Conservation (phyloP, 1,284 basidiomycete species). For the Boletus mariae region DNA sequence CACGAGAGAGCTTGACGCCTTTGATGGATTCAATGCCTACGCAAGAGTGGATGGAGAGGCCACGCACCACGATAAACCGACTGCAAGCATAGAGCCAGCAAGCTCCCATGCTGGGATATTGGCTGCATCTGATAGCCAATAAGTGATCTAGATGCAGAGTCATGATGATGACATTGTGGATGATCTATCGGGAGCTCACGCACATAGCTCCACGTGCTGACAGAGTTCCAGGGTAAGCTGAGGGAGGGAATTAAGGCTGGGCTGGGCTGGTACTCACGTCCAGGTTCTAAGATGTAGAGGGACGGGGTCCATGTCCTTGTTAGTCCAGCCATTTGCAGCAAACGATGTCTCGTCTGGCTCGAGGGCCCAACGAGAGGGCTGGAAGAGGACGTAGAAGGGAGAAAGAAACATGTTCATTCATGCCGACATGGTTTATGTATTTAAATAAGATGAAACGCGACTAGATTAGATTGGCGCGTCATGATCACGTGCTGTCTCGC, state of each 20-base stretch:
- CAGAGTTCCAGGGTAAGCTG: no score
- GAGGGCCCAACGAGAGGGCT: conserved; percentile 35
- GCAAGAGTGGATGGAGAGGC: background rate
- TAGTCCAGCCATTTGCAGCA: conserved; percentile 56
- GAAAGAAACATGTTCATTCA: conserved; percentile 3
- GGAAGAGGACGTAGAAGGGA: conserved; percentile 1
- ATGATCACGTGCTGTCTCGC: conserved; percentile 24
- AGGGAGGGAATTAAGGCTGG: background rate
- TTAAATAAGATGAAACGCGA: background rate
- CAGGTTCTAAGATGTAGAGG: conserved; percentile 56
- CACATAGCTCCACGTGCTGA: conserved; percentile 30
- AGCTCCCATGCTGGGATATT: conserved; percentile 43
- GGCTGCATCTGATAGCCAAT: conserved; percentile 39
- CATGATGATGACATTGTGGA: background rate
- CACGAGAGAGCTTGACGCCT: background rate
- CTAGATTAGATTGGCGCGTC: conserved; percentile 15
- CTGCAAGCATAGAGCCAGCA: conserved; percentile 47
- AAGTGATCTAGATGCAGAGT: conserved; percentile 13
- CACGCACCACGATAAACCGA: conserved; percentile 49
- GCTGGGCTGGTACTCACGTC: conserved; percentile 32
- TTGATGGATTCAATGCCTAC: background rate
- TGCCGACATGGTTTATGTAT: background rate
- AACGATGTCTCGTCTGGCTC: conserved; percentile 47
- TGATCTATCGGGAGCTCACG: conserved; percentile 1
- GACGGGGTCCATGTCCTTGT: conserved; percentile 74